Base-by-base conservation (phyloP, 139 green algal species). In the Yamagishiella unicocca region DNA sequence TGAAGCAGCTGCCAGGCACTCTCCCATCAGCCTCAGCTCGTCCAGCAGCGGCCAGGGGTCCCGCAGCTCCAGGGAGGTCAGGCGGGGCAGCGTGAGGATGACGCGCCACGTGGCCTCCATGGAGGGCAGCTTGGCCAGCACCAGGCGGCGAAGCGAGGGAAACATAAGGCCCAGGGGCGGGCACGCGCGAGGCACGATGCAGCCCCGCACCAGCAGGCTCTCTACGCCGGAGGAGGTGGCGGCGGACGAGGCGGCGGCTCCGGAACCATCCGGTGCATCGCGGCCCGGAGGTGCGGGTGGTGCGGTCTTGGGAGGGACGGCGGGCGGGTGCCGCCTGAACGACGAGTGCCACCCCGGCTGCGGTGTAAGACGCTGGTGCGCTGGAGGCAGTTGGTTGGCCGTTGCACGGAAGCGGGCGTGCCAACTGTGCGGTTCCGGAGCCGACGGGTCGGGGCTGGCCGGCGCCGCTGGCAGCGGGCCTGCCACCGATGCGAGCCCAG, bases 91-190 rank as follows among this genome's bases (percentile, higher is more conserved):
- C 21, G 45, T 46, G 2, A 81, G 73, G 37, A 81, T 54, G 37
- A 66, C 5, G 12, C 14, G 73, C 73, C 73, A 81, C 4, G 73
- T 31, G 45, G 25, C 25, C 73, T 43, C 73, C 29, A 67, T n/a
- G 10, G 73, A 81, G 10, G 73, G 73, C 10, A 81, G 73, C 73
- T 81, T 81, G 45, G 29, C 33, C 29, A 81, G 46, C 29, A n/a
- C 29, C 45, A 81, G 73, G 31, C 19, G 73, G 29, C n/a, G 45
- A 14, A 81, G 73, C 9, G 19, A 4, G 29, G 73, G 73, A 46
- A 81, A 81, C 45, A 66, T 81, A 54, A 81, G 73, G 31, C 73
- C 73, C 73, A 81, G n/a, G 2, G 45, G 73, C n/a, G 73, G 37
- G 17, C 73, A 81, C 31, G 14, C 45, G 29, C 27, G 73, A 1